A percentile compares a stretch with the other conserved stretches of the same genome.
Evolutionary conservation across 2,329 filamentous ascomycete species (phyloP).

Genomic region (Dothidotthia symphoricarpi): DNA sequence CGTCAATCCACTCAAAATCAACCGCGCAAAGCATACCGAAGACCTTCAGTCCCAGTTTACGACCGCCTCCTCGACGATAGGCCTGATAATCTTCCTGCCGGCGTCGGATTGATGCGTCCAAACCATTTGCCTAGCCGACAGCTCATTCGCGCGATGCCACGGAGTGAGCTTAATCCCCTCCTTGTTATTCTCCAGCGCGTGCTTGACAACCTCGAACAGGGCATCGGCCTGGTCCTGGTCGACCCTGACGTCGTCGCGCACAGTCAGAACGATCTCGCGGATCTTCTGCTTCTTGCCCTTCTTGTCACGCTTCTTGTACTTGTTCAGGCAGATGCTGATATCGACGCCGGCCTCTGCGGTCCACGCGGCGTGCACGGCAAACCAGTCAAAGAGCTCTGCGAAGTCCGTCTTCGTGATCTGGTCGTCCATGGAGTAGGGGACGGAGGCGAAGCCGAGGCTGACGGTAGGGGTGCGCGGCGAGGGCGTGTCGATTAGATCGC

Average conservation of each 20-base stretch:
- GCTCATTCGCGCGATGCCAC: conserved; percentile 46
- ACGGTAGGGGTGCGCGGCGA: conserved; percentile 49
- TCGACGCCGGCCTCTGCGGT: conserved; percentile 48
- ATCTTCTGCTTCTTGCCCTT: conserved; percentile 48
- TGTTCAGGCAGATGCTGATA: conserved; percentile 48
- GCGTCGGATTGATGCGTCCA: conserved; percentile 45
- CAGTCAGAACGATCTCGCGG: conserved; percentile 48
- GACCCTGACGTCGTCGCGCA: conserved; percentile 48
- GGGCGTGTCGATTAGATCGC: conserved; percentile 49
- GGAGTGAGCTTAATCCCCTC: conserved; percentile 42
- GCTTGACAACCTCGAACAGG: conserved; percentile 43
- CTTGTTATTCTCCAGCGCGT: conserved; percentile 45
- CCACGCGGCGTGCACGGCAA: conserved; percentile 51
- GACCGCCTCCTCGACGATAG: conserved; percentile 49
- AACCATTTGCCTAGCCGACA: conserved; percentile 48
- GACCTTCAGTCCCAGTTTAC: conserved; percentile 38
- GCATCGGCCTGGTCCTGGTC: conserved; percentile 46
- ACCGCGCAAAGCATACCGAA: too few relatives aligned
- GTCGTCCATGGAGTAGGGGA: conserved; percentile 49
- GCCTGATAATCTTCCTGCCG: conserved; percentile 47
- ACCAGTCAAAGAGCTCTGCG: conserved; percentile 51
- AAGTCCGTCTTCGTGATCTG: conserved; percentile 50
- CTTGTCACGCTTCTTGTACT: conserved; percentile 46
- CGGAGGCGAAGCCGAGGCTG: conserved; percentile 48
- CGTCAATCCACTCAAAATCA: too few relatives aligned